Evolutionary conservation across 2,329 filamentous ascomycete species (phyloP), one percentile per base, ranked within the genome.

Genomic region (Leptographium lundbergii): DNA sequence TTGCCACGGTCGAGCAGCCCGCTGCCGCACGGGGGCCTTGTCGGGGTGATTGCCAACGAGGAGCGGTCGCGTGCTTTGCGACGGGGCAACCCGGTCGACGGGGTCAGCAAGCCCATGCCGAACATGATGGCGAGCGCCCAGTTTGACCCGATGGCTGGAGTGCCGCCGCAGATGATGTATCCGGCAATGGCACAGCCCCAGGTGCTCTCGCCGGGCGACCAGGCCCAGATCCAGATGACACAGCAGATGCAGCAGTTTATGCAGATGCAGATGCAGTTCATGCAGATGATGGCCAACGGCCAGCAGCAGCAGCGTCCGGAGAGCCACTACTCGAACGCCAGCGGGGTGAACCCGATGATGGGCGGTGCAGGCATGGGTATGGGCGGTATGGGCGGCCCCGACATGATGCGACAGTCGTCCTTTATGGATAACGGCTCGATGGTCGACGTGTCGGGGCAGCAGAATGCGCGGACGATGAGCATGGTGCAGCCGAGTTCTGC

Each of bases 261-360:
- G 87, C 87, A 91, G 69, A 90, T 94, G 86, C 90, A 95, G 70
- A 91, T 95, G 87, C 88, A 95, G 69, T 91, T 91, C 73, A 92
- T 95, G 87, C 87, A 91, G 67, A 87, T 90, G 82, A 88, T 89
- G 80, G 77, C 78, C 14, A 59, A 68, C 65, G 62, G 68, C 9
- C 17, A 13, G 3, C 50, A 52, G 32, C 32, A 71, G 32, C 42
- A 52, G 34, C 45, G 57, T 2, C 57, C 57, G 1, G 29, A 45
- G 24, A 56, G 53, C 52, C 53, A 56, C 7, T 56, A 56, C 10
- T 52, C 53, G 5, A 54, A 6, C 13, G 27, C 36, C 17, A 52
- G 24, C 14, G 56, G 34, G 5, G 24, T 59, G 47, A n/a, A n/a
- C 36, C 47, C 34, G n/a, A 25, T 22, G 34, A 45, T 71, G 71